Conservation (phyloP, 2,329 filamentous ascomycete species). For the Xylariaceae sp. region DNA sequence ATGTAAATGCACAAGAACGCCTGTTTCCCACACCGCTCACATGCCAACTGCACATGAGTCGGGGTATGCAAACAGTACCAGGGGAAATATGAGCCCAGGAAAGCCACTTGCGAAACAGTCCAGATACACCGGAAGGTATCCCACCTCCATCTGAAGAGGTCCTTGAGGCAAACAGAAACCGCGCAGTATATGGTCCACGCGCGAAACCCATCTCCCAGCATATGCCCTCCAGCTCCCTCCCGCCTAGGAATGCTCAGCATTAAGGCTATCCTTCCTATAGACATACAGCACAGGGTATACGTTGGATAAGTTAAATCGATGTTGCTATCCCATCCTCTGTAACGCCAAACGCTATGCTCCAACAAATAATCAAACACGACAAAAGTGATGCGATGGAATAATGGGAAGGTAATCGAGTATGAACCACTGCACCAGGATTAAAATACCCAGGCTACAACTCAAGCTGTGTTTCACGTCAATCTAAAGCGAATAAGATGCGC, state of each 20-base stretch:
- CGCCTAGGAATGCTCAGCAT: no score
- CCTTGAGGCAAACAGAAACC: no score
- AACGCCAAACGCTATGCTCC: conserved; percentile 37
- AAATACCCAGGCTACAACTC: conserved; percentile 10
- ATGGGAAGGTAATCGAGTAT: conserved; percentile 19
- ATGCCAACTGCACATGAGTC: conserved; percentile 8
- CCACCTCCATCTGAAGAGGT: no score
- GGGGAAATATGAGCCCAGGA: no score
- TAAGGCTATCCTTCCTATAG: no score
- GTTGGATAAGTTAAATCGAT: conserved; percentile 11
- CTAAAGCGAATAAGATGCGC: conserved; percentile 12
- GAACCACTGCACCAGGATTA: conserved; percentile 11
- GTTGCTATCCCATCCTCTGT: conserved; percentile 20
- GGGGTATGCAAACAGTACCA: no score
- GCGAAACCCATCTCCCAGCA: no score
- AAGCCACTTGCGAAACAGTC: no score
- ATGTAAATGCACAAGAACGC: conserved; percentile 20
- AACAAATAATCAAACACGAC: conserved; percentile 24
- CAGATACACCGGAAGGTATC: no score
- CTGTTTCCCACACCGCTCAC: conserved; percentile 14
- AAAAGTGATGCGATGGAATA: conserved; percentile 21
- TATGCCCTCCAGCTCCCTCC: no score
- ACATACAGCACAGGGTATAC: conserved; percentile 1
- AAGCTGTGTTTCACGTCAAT: conserved; percentile 10
- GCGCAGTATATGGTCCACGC: no score